A percentile compares a stretch with the other conserved stretches of the same genome.
These are phyloP conservation scores for Hypoxylon crocopeplum DNA, from an alignment of 495 filamentous ascomycete genomes.

Conservation along the genomic window DNA sequence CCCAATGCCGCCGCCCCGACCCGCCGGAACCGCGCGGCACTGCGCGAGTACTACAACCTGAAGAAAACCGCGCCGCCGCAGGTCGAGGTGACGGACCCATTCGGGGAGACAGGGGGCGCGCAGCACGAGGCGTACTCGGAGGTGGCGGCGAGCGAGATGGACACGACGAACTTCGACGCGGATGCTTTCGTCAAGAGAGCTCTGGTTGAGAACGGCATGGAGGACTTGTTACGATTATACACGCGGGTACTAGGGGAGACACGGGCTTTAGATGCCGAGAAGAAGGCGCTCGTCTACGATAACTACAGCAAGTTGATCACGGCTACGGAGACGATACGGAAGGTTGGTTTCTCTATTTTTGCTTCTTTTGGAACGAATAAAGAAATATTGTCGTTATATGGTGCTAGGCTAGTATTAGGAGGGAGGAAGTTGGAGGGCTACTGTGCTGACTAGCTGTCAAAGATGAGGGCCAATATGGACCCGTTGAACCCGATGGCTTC, in stretches of 20 bases:
- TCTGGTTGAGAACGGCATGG: conserved; percentile 67
- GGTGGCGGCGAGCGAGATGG: conserved; percentile 58
- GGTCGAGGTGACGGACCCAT: conserved; percentile 49
- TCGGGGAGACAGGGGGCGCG: conserved; percentile 26
- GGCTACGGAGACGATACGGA: conserved; percentile 92
- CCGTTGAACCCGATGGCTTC: conserved; percentile 72
- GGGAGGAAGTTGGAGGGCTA: neutral
- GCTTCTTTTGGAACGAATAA: no score
- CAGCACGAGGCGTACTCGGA: conserved; percentile 38
- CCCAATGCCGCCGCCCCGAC: conserved; percentile 51
- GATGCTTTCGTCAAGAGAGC: conserved; percentile 67
- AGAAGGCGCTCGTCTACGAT: conserved; percentile 96
- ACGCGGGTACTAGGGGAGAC: conserved; percentile 76
- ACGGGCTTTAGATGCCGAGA: conserved; percentile 87
- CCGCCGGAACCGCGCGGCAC: conserved; percentile 69
- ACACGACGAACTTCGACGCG: conserved; percentile 62
- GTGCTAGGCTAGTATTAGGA: neutral
- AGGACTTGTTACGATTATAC: conserved; percentile 69
- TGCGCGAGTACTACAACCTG: conserved; percentile 94
- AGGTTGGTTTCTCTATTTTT: conserved; percentile 48
- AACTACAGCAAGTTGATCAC: conserved; percentile 96
- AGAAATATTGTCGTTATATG: neutral
- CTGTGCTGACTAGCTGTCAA: conserved; percentile 5
- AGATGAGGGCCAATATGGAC: conserved; percentile 78
- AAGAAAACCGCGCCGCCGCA: conserved; percentile 55